Evolutionary conservation across 352 stramenopile genomes (phyloP).

Genomic region (Phytophthora tentaculata): DNA sequence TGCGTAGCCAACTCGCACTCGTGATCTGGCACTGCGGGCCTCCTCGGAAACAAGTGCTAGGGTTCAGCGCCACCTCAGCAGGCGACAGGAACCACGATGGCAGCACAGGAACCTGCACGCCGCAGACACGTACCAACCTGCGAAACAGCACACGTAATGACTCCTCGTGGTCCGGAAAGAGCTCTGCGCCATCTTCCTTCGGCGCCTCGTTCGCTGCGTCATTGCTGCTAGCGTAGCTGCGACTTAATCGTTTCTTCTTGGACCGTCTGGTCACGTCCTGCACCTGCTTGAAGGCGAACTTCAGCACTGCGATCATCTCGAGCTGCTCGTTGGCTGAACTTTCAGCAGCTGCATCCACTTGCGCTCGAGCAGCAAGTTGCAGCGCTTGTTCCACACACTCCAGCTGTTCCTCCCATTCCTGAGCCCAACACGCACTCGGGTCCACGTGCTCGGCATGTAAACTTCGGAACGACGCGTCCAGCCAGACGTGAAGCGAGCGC

Average conservation of each 20-base stretch:
- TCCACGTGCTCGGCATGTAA: constrained; percentile 58
- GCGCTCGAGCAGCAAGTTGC: constrained; percentile 33
- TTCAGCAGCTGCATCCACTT: constrained; percentile 35
- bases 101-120: constrained; percentile 49
- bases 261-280: constrained; percentile 28
- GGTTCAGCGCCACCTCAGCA: constrained; percentile 37
- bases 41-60: constrained; percentile 30
- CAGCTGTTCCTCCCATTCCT: constrained; percentile 53
- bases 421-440: constrained; percentile 47
- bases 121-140: constrained; percentile 50
- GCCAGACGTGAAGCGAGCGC: constrained; percentile 40
- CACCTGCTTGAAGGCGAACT: constrained; percentile 52
- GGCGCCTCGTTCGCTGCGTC: constrained; percentile 3
- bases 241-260: constrained; percentile 26
- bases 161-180: constrained; percentile 50
- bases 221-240: constrained; percentile 26
- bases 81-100: constrained; percentile 62
- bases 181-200: constrained; percentile 20
- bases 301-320: constrained; percentile 62
- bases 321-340: constrained; percentile 31
- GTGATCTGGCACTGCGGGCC: constrained; percentile 36
- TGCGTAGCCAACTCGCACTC: constrained; percentile 40
- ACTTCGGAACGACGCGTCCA: constrained; percentile 45
- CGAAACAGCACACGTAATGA: constrained; percentile 54
- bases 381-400: constrained; percentile 54